phyloP scores from a whole-genome alignment of 495 filamentous ascomycete species.

The Aspergillus sclerotiicarbonarius region DNA sequence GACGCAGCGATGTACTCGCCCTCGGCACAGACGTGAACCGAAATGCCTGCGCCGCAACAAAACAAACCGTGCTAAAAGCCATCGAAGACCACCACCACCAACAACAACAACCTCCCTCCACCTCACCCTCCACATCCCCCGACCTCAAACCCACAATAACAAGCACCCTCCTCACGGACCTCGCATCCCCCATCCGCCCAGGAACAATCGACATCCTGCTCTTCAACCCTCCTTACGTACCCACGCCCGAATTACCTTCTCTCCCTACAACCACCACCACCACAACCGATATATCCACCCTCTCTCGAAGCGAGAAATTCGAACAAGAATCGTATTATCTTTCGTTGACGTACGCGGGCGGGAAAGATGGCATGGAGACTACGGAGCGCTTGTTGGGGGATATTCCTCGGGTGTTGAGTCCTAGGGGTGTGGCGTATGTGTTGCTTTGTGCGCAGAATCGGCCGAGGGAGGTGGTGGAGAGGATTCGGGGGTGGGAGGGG shows the following conservation, averaged over 20 bases:
- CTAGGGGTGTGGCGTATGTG: constrained; percentile 84
- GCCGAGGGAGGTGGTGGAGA: constrained; percentile 69
- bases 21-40: constrained; percentile 79
- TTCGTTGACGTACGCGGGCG: constrained; percentile 85
- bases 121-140: neutral
- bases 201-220: constrained; percentile 75
- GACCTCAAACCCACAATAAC: constrained; percentile 42
- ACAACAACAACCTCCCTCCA: neutral
- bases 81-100: constrained; percentile 29
- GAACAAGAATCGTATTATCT: constrained; percentile 76
- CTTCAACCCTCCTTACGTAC: constrained; percentile 97
- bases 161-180: constrained; percentile 62
- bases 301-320: constrained; percentile 43
- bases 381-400: constrained; percentile 72
- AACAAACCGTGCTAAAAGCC: constrained; percentile 59
- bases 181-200: constrained; percentile 55
- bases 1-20: constrained; percentile 64
- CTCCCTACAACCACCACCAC: constrained; percentile 32
- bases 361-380: constrained; percentile 86
- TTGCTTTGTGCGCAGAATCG: constrained; percentile 85
- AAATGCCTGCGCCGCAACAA: constrained; percentile 70
- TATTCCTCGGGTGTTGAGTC: constrained; percentile 60
- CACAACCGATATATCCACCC: neutral
- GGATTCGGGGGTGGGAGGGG: constrained; percentile 52
- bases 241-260: constrained; percentile 67